phyloP scores from a whole-genome alignment of 2,329 filamentous ascomycete genomes.

The Coleophoma crateriformis region DNA sequence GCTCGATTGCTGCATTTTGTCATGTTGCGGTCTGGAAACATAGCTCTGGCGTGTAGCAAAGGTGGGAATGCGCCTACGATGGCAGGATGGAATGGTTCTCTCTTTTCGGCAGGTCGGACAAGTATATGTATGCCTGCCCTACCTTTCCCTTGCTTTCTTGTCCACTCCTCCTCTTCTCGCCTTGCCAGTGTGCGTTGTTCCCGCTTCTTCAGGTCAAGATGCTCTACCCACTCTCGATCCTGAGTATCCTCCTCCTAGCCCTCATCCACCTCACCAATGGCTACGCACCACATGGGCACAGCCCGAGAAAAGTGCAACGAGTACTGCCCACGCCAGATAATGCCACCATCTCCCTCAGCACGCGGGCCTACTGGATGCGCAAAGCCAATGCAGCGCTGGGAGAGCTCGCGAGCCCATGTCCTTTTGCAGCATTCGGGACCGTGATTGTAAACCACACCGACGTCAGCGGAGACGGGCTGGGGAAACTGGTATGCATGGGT shows the following conservation, averaged over 20 bases:
- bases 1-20: no score
- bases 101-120: no score
- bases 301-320: neutral
- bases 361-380: constrained; percentile 46
- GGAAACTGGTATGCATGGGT: constrained; percentile 43
- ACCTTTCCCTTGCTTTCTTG: no score
- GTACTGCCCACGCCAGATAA: neutral
- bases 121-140: no score
- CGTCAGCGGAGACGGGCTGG: constrained; percentile 25
- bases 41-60: no score
- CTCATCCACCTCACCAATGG: constrained; percentile 16
- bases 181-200: no score
- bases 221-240: constrained; percentile 17
- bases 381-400: constrained; percentile 38
- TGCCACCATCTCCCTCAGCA: constrained; percentile 28
- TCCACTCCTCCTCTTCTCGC: no score
- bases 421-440: constrained; percentile 46
- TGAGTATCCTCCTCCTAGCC: constrained; percentile 12
- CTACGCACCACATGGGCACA: neutral
- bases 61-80: no score
- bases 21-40: no score
- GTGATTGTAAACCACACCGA: constrained; percentile 50
- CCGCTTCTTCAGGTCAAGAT: constrained; percentile 6
- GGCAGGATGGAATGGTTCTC: no score
- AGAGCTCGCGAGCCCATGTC: constrained; percentile 39